Base-by-base conservation (phyloP, 257 asterid genomes). In the Salvia splendens region DNA sequence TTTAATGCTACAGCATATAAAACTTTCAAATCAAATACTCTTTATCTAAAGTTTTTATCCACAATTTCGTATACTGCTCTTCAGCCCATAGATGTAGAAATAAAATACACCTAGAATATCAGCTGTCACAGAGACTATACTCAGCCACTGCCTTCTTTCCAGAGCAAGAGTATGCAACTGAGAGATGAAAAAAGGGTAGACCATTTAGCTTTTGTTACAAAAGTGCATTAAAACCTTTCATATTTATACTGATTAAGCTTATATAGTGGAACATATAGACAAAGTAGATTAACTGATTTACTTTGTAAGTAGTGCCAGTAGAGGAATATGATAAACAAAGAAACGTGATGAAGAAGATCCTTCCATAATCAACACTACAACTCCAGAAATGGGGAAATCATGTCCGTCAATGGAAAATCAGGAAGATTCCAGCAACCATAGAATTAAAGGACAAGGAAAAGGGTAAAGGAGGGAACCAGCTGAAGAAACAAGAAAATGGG, bases 31-130 rank as follows among this genome's bases (percentile, higher is more conserved):
- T 36, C 16, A 12, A 43, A 60, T 20, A 30, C 16, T 30, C 42
- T 53, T 41, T 41, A 73, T 12, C 52, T 32, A 43, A 8, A 54
- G 49, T 35, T 20, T 60, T 32, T 45, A 17, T 66, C 70, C 30
- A 24, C 30, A 24, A 24, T 24, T 24, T 3, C 36, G 36, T 49
- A 63, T 46, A 36, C 14, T 15, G 38, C 65, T 56, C 38, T 20
- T 69, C 51, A 58, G 14, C 66, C 59, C 12, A 14, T 8, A 63
- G 50, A 16, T 32, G 8, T 9, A 16, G 51, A 54, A 57, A 43
- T 14, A 16, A 15, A 47, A 8, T 33, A 48, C 16, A 24, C 62
- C 43, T 65, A 66, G 50, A 20, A 35, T 49, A 36, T 33, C 14
- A 45, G 58, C 58, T 20, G 54, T 48, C 59, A 36, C 61, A 15